A percentile compares a stretch with the other conserved stretches of the same genome.
Evolutionary conservation across 1,284 basidiomycete genomes (phyloP).

Genomic region (Ganoderma lingzhi): DNA sequence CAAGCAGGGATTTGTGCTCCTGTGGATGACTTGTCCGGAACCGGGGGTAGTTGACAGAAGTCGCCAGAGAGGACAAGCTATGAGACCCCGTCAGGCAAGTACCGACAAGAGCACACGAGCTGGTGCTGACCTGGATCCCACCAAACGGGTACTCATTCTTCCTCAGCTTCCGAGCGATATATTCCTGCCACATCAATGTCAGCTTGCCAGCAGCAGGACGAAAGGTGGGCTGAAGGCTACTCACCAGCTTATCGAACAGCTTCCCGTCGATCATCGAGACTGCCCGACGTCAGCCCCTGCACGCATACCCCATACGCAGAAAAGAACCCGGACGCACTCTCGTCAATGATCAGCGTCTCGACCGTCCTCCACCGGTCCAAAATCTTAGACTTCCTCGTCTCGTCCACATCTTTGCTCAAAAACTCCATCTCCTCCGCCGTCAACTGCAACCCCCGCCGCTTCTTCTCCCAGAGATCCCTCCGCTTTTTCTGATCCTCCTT

Average conservation of each 20-base stretch:
- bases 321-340: conserved; percentile 53
- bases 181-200: conserved; percentile 41
- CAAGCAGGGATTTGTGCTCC: conserved; percentile 44
- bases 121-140: conserved; percentile 68
- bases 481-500: conserved; percentile 52
- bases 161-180: conserved; percentile 60
- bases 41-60: conserved; percentile 84
- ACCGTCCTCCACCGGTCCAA: conserved; percentile 59
- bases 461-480: conserved; percentile 47
- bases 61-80: conserved; percentile 82
- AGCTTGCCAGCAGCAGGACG: not conserved
- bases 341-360: conserved; percentile 73
- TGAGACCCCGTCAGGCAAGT: conserved; percentile 7
- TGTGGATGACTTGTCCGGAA: conserved; percentile 52
- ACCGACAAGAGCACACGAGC: too few species aligned
- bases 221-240: conserved; percentile 16
- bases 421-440: conserved; percentile 19
- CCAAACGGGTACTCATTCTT: conserved; percentile 66
- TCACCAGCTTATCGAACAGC: conserved; percentile 73
- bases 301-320: not conserved
- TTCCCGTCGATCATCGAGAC: conserved; percentile 48
- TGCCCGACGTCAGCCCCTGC: conserved; percentile 6
- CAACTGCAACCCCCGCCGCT: conserved; percentile 9
- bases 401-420: conserved; percentile 12
- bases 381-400: conserved; percentile 25